These are phyloP conservation scores for Solanum pennellii DNA, from an alignment of 257 asterid species.

Conservation along the genomic window DNA sequence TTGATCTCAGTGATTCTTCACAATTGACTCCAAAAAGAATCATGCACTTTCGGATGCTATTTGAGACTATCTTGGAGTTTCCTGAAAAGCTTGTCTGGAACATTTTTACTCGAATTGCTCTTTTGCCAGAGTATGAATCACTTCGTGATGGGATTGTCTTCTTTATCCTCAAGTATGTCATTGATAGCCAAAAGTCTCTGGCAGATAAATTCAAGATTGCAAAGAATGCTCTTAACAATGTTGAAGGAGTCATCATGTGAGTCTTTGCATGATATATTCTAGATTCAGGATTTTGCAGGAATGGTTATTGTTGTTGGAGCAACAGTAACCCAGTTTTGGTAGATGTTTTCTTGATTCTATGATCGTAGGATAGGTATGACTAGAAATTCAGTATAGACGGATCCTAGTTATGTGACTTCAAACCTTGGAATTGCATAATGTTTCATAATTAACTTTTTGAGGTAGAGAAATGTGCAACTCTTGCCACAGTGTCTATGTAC, in stretches of 20 bases:
- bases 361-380: neutral
- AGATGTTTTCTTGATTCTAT: neutral
- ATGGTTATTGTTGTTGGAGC: neutral
- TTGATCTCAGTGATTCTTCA: conserved; percentile 42
- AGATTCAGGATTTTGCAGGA: neutral
- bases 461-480: neutral
- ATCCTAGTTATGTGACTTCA: no score
- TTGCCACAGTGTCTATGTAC: neutral
- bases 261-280: neutral
- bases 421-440: no score
- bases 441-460: neutral
- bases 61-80: conserved; percentile 57
- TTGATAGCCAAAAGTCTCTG: conserved; percentile 20
- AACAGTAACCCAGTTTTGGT: neutral
- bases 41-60: conserved; percentile 87
- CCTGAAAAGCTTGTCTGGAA: conserved; percentile 73
- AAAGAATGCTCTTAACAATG: conserved; percentile 63
- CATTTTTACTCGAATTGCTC: conserved; percentile 70
- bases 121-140: conserved; percentile 53
- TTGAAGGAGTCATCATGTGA: conserved; percentile 56
- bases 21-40: conserved; percentile 53
- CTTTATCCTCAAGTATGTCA: conserved; percentile 56
- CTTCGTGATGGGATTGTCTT: conserved; percentile 62
- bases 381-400: neutral
- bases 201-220: conserved; percentile 51